Conservation (phyloP, 164 flowering plant genomes). For the Pachysandra terminalis region DNA sequence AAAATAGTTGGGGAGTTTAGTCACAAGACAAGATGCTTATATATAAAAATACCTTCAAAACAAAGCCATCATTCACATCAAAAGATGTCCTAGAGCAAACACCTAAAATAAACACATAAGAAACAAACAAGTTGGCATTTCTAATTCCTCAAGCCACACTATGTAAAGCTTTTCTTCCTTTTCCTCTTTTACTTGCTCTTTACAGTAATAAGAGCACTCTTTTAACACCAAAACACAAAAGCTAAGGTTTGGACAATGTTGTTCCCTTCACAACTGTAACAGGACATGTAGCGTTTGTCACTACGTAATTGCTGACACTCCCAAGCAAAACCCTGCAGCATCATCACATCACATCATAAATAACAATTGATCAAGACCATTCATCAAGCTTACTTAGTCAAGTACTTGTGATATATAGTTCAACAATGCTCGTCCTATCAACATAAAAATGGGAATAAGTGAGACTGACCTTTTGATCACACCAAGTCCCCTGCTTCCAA, state of each 20-base stretch:
- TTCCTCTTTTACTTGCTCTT: neutral
- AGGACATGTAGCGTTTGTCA: constrained; percentile 61
- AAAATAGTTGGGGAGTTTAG: no score
- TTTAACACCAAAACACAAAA: neutral
- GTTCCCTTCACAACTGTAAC: constrained; percentile 67
- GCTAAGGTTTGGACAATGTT: constrained; percentile 13
- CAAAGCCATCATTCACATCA: neutral
- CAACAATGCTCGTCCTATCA: no score
- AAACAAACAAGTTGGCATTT: no score
- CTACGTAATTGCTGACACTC: constrained; percentile 69
- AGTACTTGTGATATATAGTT: no score
- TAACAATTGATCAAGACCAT: no score
- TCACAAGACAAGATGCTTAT: no score
- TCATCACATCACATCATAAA: neutral
- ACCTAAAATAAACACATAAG: neutral
- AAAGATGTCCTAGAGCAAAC: neutral
- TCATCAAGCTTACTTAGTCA: no score
- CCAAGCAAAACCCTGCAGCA: constrained; percentile 68
- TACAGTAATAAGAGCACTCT: neutral
- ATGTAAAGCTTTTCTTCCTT: neutral
- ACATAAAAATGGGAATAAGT: neutral
- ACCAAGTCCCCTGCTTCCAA: constrained; percentile 77
- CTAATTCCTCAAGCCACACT: neutral
- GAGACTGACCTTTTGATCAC: constrained; percentile 43
- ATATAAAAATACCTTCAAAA: neutral